These are phyloP conservation scores for Athelia psychrophila DNA, from an alignment of 1,284 basidiomycete genomes.

Conservation along the genomic window DNA sequence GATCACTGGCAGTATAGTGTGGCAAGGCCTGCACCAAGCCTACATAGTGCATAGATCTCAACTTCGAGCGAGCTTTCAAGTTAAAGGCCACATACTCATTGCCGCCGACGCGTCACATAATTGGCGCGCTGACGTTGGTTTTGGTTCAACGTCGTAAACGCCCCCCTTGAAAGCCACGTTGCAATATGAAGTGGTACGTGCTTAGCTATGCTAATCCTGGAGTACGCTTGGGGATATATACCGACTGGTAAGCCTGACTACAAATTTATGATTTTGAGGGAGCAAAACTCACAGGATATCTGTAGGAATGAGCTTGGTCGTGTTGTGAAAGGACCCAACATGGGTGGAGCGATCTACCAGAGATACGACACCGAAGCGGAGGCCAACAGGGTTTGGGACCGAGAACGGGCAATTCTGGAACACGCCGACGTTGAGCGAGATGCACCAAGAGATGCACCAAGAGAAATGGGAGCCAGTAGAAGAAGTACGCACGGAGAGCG, in stretches of 20 bases:
- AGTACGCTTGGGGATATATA: not conserved
- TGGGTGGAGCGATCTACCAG: not conserved
- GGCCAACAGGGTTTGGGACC: not conserved
- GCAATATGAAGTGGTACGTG: not conserved
- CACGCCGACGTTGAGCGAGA: too few relatives aligned
- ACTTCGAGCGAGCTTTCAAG: too few relatives aligned
- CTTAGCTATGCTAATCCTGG: not conserved
- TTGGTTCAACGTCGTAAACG: not conserved
- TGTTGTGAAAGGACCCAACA: not conserved
- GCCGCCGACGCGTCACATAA: not conserved
- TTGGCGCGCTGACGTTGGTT: not conserved
- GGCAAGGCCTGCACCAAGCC: too few relatives aligned
- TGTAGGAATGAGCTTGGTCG: not conserved
- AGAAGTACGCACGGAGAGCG: too few relatives aligned
- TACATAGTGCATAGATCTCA: too few relatives aligned
- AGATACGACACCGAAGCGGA: not conserved
- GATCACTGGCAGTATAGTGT: too few relatives aligned
- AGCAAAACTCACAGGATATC: not conserved
- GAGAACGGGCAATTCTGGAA: not conserved
- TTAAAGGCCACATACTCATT: not conserved
- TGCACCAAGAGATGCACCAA: too few relatives aligned
- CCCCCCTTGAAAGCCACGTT: not conserved
- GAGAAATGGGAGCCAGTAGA: too few relatives aligned
- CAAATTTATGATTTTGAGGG: not conserved
- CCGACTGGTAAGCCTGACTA: not conserved